These are phyloP conservation scores for Sphagnum magellanicum DNA, from an alignment of 228 moss, liverwort and hornwort genomes.

Conservation along the genomic window DNA sequence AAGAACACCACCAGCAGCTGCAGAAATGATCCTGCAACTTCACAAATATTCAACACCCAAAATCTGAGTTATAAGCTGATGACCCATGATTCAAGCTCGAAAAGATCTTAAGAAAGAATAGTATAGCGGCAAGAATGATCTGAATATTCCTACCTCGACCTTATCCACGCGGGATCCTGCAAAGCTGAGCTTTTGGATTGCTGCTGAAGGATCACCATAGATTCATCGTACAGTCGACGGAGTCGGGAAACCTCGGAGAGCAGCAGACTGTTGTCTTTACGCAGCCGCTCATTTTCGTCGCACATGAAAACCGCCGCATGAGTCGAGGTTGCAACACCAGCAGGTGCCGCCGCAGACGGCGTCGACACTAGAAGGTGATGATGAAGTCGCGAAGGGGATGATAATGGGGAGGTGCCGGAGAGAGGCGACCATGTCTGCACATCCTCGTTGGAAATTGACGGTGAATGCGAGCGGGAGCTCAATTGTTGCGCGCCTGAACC, in stretches of 20 bases:
- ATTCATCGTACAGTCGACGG: slow-evolving; percentile 59
- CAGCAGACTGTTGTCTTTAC: slow-evolving; percentile 55
- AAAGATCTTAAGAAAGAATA: neutral
- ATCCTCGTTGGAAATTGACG: slow-evolving; percentile 61
- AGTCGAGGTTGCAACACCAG: slow-evolving; percentile 1
- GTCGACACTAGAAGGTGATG: too few species aligned
- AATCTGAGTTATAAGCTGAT: too few species aligned
- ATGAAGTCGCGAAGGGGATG: slow-evolving; percentile 31
- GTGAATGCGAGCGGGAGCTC: slow-evolving; percentile 49
- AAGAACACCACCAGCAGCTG: neutral
- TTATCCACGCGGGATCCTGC: slow-evolving; percentile 30
- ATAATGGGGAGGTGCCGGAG: slow-evolving; percentile 47
- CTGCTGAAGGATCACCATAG: slow-evolving; percentile 43
- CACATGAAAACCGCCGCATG: slow-evolving; percentile 36
- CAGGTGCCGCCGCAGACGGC: neutral
- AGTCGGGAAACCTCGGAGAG: slow-evolving; percentile 56
- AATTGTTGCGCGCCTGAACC: slow-evolving; percentile 14
- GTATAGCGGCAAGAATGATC: neutral
- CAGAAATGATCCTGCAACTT: too few species aligned
- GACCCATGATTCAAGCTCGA: neutral
- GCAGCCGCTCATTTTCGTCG: slow-evolving; percentile 69
- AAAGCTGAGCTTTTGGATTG: slow-evolving; percentile 30
- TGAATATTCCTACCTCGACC: slow-evolving; percentile 10
- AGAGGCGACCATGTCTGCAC: slow-evolving; percentile 57
- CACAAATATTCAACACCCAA: too few species aligned